Evolutionary conservation across 1,284 basidiomycete genomes (phyloP), one percentile per base, ranked within the genome.

Genomic region (Laetiporus sulphureus): DNA sequence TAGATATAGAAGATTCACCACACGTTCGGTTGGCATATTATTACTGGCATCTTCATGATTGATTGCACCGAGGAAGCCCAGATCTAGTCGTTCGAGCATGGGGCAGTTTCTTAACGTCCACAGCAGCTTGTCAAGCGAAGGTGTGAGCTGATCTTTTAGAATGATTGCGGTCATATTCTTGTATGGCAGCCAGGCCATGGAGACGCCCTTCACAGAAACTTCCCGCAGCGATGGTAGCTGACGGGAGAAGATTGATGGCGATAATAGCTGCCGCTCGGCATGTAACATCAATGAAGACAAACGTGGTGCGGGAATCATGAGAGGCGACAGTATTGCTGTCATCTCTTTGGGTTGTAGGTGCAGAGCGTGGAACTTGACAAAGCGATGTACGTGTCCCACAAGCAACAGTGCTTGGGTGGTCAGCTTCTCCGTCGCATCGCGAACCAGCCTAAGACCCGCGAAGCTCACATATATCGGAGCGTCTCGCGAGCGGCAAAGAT

Each of bases 181-280:
- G 31, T 40, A 44, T 15, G 42, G 38, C 6, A 35, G 24, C 42
- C 42, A 44, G 12, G 32, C n/a, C 23, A 38, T 32, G 3, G 37
- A 29, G 15, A 44, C 27, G 32, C 42, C 42, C 11, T 20, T 29
- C 6, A 39, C 16, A 7, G 23, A 31, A 27, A 44, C 32, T 12
- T 40, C 32, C 4, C 42, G 42, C 16, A 44, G 31, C 22, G 27
- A 12, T 5, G 42, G 42, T 37, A 39, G 20, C 1, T 34, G n/a
- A 19, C 37, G 21, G 2, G 18, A 5, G 25, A 44, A 44, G 4
- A 44, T 25, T 10, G 34, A 19, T 6, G 25, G 25, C 19, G 16
- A 24, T 5, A 36, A 27, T 2, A 42, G 7, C 29, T 44, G 36
- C 13, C 12, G 6, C 6, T 38, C 20, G 3, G 36, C 36, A 13